Evolutionary conservation across 139 green algal species (phyloP), one percentile per base, ranked within the genome.

Genomic region (Choricystis sp.): DNA sequence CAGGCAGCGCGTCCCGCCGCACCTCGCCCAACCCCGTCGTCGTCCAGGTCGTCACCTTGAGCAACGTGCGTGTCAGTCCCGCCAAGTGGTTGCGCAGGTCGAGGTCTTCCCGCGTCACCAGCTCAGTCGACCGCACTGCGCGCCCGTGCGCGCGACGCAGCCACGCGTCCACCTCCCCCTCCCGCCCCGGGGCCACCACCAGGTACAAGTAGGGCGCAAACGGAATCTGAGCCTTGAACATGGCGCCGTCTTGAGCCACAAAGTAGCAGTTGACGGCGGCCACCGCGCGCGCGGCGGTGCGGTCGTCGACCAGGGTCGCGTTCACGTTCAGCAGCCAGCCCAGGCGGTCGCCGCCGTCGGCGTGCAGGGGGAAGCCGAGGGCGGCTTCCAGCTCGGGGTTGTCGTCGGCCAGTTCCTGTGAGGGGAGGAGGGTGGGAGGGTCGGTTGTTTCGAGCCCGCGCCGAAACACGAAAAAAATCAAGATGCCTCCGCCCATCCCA

Each of bases 71-170:
- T 72, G 89, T 69, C 4, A 94, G 69, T 1, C 92, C 92, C 1
- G 80, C 86, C 57, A 98, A 77, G 81, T 98, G 92, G 73, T 98
- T 98, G 57, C 95, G 81, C 78, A 98, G 76, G 68, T 96, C 87
- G 30, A 97, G 81, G 75, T 98, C 92, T 74, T 98, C 90, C 29
- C 77, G 76, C 16, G 80, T 60, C 61, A 96, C 84, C 1, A 84
- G 56, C 65, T 86, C 76, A 49, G 92, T 76, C 27, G 80, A 74
- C 29, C 69, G 61, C n/a, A 98, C 76, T 3, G 63, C 26, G 21
- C 76, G 79, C 64, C 86, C 82, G 66, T 83, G 89, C 64, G 79
- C 80, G 48, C 86, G 81, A 0, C 85, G 75, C 63, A 96, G 75
- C 67, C 77, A 90, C 27, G 64, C 68, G 64, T 97, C 91, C 30